phyloP scores from a whole-genome alignment of 2,329 filamentous ascomycete genomes.

The Metarhizium album region DNA sequence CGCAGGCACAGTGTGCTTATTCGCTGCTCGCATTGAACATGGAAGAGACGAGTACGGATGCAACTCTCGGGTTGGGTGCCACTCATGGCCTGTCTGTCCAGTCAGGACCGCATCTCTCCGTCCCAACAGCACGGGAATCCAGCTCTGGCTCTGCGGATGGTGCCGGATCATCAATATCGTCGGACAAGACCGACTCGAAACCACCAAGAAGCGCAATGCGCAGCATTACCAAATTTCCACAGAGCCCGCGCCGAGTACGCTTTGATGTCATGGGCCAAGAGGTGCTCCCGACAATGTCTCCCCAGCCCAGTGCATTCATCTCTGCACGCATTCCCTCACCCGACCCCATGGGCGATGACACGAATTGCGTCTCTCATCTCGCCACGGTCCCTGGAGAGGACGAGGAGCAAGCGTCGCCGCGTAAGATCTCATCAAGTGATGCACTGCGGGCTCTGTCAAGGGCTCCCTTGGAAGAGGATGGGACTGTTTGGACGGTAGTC shows the following conservation, averaged over 20 bases:
- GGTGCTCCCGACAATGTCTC: slow-evolving; percentile 49
- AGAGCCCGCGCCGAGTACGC: slow-evolving; percentile 50
- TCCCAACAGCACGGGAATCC: slow-evolving; percentile 26
- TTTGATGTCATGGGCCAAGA: slow-evolving; percentile 51
- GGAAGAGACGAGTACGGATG: neutral
- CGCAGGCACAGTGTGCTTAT: slow-evolving; percentile 5
- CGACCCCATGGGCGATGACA: slow-evolving; percentile 15
- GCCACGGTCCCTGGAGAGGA: slow-evolving; percentile 29
- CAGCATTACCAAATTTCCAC: slow-evolving; percentile 36
- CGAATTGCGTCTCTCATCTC: slow-evolving; percentile 21
- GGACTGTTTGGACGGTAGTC: slow-evolving; percentile 40
- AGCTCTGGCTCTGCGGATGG: slow-evolving; percentile 29
- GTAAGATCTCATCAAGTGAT: slow-evolving; percentile 46
- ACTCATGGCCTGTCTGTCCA: slow-evolving; percentile 8
- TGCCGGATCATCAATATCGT: slow-evolving; percentile 38
- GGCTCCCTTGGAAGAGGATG: slow-evolving; percentile 35
- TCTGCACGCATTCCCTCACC: slow-evolving; percentile 16
- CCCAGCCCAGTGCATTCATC: slow-evolving; percentile 27
- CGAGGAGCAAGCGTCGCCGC: slow-evolving; percentile 30
- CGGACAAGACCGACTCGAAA: slow-evolving; percentile 40
- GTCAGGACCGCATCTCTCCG: slow-evolving; percentile 15
- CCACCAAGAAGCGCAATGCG: slow-evolving; percentile 46
- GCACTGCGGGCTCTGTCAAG: slow-evolving; percentile 41
- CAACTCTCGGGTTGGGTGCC: neutral
- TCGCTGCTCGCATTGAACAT: slow-evolving; percentile 1